Conservation (phyloP, 2,329 filamentous ascomycete species). For the Exophiala viscosa region DNA sequence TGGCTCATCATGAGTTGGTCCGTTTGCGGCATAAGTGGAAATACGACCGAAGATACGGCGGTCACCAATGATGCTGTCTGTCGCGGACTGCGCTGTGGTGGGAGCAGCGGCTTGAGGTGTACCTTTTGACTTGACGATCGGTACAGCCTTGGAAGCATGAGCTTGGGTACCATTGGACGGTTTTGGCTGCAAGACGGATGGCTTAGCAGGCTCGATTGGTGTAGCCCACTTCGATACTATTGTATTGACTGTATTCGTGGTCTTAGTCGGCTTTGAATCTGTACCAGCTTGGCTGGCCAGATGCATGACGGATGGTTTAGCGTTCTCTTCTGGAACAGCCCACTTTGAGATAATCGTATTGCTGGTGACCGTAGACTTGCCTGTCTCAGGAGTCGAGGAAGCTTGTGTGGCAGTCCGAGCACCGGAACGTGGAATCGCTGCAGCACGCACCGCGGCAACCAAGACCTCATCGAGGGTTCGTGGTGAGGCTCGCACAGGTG, state of each 20-base stretch:
- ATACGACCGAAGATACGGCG: slow-evolving; percentile 1
- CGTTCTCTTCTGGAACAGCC: neutral
- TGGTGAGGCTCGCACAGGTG: neutral
- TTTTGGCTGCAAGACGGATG: slow-evolving; percentile 1
- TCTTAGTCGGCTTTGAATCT: neutral
- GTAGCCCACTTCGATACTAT: too few relatives aligned
- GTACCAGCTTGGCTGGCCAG: neutral
- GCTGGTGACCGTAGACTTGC: neutral
- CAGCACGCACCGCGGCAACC: neutral
- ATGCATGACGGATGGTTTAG: neutral
- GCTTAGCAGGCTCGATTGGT: neutral
- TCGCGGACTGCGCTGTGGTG: neutral
- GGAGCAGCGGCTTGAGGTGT: neutral
- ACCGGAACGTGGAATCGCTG: neutral
- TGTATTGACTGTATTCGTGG: too few relatives aligned
- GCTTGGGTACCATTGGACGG: neutral
- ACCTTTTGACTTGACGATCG: too few relatives aligned
- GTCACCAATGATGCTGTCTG: slow-evolving; percentile 7
- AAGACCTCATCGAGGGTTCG: slow-evolving; percentile 1
- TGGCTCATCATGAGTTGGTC: neutral
- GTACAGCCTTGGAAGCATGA: neutral
- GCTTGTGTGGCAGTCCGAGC: neutral
- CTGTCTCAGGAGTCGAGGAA: neutral
- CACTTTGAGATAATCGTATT: slow-evolving; percentile 14
- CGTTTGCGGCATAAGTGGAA: neutral